Conservation (phyloP, 2,329 filamentous ascomycete genomes). For the Ophiostoma tasmaniense region DNA sequence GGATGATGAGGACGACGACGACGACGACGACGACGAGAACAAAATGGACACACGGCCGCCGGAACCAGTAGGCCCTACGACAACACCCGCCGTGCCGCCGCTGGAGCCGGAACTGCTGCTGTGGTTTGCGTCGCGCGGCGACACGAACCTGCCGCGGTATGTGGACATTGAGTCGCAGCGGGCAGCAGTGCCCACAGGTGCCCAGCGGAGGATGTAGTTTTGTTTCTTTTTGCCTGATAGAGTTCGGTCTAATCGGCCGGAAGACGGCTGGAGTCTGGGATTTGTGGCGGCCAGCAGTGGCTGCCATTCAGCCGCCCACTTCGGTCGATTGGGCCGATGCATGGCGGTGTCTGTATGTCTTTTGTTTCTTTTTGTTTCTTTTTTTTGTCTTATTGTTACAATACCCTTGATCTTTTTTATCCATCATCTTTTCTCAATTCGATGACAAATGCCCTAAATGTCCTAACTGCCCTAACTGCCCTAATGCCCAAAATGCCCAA, state of each 20-base stretch:
- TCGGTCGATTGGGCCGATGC: background rate
- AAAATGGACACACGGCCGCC: constrained; percentile 18
- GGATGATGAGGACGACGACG: constrained; percentile 48
- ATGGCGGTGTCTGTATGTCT: background rate
- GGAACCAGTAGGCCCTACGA: constrained; percentile 8
- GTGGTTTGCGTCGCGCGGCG: constrained; percentile 38
- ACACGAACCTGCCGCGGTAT: constrained; percentile 38
- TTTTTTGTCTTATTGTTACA: background rate
- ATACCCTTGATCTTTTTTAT: background rate
- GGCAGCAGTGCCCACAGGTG: constrained; percentile 8
- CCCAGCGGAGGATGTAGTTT: constrained; percentile 15
- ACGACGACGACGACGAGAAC: constrained; percentile 36
- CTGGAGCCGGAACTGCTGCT: constrained; percentile 40
- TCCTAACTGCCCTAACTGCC: too few species aligned
- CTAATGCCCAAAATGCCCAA: too few species aligned
- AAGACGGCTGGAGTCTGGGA: too few species aligned
- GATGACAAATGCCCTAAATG: too few species aligned
- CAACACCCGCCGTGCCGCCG: constrained; percentile 22
- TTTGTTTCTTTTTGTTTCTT: background rate
- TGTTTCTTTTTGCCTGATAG: background rate
- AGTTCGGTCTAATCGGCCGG: background rate
- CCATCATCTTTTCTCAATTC: background rate
- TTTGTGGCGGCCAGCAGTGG: too few species aligned
- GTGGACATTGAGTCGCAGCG: constrained; percentile 31
- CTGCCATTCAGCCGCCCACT: background rate